Base-by-base conservation (phyloP, 2,329 filamentous ascomycete species). In the Neoscytalidium dimidiatum region DNA sequence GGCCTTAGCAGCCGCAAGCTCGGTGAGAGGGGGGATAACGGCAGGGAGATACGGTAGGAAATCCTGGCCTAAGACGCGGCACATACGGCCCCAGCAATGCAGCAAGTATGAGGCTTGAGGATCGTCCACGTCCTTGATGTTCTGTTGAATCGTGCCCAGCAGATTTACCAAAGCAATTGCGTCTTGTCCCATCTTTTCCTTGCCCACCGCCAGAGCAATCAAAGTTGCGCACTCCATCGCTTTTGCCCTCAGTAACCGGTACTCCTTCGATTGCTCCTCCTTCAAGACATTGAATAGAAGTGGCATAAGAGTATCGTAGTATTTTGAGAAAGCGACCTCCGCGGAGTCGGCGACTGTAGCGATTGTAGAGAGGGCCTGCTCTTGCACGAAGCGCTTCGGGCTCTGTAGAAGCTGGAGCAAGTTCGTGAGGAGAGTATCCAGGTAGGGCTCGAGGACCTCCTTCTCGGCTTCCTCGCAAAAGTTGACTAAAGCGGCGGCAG, bases 51-150 rank as follows among this genome's bases (percentile, higher is more conserved):
- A 99, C 17, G 94, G 94, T 13, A 98, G 84, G 78, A 99, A 99
- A 71, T 97, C 94, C 53, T 86, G 82, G 21, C 91, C 93, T 68
- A 99, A 86, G 31, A 99, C 94, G 69, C 95, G 90, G 80, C 94
- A 98, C 95, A 99, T 99, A 56, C 95, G 89, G 61, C 95, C 95
- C 95, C 95, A 99, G 82, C 95, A 99, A 83, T 99, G 95, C 80
- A 99, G 92, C 38, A 99, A 85, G 77, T 99, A 99, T 73, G 96
- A 94, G 17, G 93, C 91, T 78, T 99, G 95, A 43, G 95, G 95
- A 74, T 99, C 95, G 72, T 99, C 95, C 1, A 93, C 81, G 72
- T 99, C 95, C 4, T 89, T 90, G 67, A 98, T 95, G 68, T 70
- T 77, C 74, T 81, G 85, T 77, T 99, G 95, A 64, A 98, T 96